These are phyloP conservation scores for Arctostaphylos glauca DNA, from an alignment of 148 eudicot genomes.

Conservation along the genomic window DNA sequence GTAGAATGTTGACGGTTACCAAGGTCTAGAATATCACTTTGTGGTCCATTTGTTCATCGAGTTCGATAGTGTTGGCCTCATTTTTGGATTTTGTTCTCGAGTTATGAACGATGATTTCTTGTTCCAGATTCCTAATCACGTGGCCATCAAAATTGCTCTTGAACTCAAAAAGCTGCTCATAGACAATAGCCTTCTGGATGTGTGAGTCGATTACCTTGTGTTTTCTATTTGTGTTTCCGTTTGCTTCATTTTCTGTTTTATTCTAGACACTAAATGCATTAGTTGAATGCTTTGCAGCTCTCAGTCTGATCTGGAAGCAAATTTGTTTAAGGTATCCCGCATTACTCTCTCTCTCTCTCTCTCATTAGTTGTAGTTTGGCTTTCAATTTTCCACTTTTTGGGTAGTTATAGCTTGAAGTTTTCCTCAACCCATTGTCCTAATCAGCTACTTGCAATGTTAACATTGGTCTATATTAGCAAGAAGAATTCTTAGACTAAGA, in stretches of 20 bases:
- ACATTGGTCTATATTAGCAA: neutral
- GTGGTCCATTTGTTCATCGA: neutral
- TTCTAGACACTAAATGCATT: neutral
- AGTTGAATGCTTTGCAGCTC: slow-evolving; percentile 54
- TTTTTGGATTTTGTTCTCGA: neutral
- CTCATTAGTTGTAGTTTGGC: neutral
- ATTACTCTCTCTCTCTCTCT: neutral
- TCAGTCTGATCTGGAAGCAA: slow-evolving; percentile 89
- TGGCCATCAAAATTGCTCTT: slow-evolving; percentile 92
- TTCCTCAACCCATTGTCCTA: neutral
- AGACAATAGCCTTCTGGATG: slow-evolving; percentile 95
- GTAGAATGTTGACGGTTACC: slow-evolving; percentile 96
- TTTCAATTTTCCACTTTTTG: neutral
- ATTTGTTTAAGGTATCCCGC: slow-evolving; percentile 78
- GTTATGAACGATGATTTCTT: slow-evolving; percentile 4
- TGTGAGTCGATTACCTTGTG: slow-evolving; percentile 45
- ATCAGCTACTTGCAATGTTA: neutral
- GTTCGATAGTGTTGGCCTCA: neutral
- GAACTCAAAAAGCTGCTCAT: slow-evolving; percentile 92
- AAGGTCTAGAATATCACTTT: slow-evolving; percentile 42
- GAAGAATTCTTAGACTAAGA: neutral
- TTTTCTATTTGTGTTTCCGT: neutral
- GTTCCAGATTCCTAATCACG: slow-evolving; percentile 92
- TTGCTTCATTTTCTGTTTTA: neutral
- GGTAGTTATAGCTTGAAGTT: neutral